Evolutionary conservation across 345 rosid species (phyloP), one percentile per base, ranked within the genome.

Genomic region (Barbarea vulgaris): DNA sequence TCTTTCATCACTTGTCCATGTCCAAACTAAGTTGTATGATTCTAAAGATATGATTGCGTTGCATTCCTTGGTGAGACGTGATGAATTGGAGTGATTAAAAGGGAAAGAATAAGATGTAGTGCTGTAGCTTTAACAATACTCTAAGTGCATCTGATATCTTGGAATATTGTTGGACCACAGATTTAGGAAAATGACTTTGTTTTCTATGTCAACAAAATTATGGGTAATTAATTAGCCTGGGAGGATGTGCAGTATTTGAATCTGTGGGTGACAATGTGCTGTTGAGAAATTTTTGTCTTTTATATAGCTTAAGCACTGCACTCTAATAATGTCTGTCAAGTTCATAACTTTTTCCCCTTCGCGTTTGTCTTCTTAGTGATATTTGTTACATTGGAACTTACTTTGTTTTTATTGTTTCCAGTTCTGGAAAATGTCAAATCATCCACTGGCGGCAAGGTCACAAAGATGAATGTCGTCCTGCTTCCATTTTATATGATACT

Each of bases 371-470:
- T 64, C 51, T 36, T n/a, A 33, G 70, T 68, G 50, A 33, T 76
- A 8, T 41, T 58, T 5, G 18, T 72, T 62, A 72, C 71, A 24
- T 55, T 33, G 34, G 10, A 58, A 60, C 69, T 83, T 82, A 42
- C 47, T 30, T 70, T 18, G 25, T 2, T 65, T 24, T 36, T 27
- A 5, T 33, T 25, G 30, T 48, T 5, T 30, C 7, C 83, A 95
- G 99, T 79, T 92, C 99, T 50, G 86, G 89, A 2, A 83, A 87
- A 81, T 95, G 99, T 82, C 99, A 95, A 83, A 83, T 92, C 74
- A 77, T 87, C 48, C 98, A 92, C 72, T 95, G 99, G 99, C 81
- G 98, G 67, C 96, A 89, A 88, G 99, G 98, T 75, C 99, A 94
- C 79, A 91, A 85, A 84, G 88, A 90, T 68, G 92, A 91, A 66